A percentile compares a stretch with the other conserved stretches of the same genome.
Evolutionary conservation across 2,329 filamentous ascomycete species (phyloP).

Genomic region (Aspergillus novofumigatus): DNA sequence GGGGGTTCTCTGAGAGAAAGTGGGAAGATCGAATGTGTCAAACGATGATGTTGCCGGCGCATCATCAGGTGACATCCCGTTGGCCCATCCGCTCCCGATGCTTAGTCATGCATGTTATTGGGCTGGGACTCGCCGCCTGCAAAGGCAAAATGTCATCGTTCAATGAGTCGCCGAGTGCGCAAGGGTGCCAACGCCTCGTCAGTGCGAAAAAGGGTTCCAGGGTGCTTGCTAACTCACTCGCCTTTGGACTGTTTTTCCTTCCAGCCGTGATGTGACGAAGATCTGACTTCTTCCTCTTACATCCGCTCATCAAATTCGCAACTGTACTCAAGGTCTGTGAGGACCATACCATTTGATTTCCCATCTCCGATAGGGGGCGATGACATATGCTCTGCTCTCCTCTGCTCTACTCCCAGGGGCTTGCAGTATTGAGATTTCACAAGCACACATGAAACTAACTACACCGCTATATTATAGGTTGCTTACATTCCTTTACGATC

Average conservation of each 20-base stretch:
- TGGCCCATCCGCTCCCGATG: conserved; percentile 12
- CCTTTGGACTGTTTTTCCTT: neutral
- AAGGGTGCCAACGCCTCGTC: neutral
- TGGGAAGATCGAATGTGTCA: conserved; percentile 27
- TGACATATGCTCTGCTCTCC: neutral
- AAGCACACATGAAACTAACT: conserved; percentile 7
- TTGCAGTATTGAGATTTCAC: conserved; percentile 1
- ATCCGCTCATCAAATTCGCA: neutral
- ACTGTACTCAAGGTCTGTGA: neutral
- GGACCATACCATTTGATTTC: neutral
- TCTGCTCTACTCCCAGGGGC: conserved; percentile 1
- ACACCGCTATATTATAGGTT: conserved; percentile 7
- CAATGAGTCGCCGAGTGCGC: neutral
- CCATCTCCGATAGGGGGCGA: neutral
- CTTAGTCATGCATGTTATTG: conserved; percentile 16
- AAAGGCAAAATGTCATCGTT: conserved; percentile 14
- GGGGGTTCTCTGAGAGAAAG: conserved; percentile 12
- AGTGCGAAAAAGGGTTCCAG: neutral
- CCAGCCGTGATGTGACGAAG: neutral
- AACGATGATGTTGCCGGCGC: conserved; percentile 32
- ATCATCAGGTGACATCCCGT: conserved; percentile 26
- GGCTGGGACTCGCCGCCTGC: conserved; percentile 6
- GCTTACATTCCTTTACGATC: conserved; percentile 12
- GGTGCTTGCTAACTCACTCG: neutral
- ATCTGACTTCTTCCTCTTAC: neutral